phyloP scores from a whole-genome alignment of 805 yeast genomes.

The Pichia nakasei region DNA sequence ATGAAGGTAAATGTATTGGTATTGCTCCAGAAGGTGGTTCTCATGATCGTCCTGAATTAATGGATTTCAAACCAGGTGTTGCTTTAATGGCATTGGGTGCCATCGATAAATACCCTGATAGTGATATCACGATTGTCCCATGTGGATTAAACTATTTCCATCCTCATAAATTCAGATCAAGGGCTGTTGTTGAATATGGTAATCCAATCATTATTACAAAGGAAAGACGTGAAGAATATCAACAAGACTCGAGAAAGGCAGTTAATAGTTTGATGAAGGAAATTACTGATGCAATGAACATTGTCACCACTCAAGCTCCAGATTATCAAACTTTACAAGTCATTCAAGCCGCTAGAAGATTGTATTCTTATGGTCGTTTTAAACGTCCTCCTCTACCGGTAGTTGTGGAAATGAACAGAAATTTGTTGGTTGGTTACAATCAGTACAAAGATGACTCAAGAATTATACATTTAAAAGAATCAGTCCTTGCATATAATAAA shows the following conservation, averaged over 20 bases:
- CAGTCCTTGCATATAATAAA: conserved; percentile 62
- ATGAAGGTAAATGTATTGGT: conserved; percentile 69
- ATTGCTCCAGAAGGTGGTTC: conserved; percentile 99
- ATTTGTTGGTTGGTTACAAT: conserved; percentile 75
- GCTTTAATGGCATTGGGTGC: conserved; percentile 98
- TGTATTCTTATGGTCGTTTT: conserved; percentile 48
- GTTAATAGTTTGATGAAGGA: conserved; percentile 59
- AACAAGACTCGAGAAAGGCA: conserved; percentile 56
- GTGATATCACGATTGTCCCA: conserved; percentile 78
- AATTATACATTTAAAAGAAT: conserved; percentile 49
- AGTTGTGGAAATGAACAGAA: conserved; percentile 83
- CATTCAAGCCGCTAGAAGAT: conserved; percentile 84
- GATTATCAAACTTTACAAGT: conserved; percentile 87
- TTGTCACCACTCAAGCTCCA: conserved; percentile 80
- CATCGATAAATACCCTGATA: conserved; percentile 54
- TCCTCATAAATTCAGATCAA: conserved; percentile 87
- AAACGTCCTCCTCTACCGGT: conserved; percentile 63
- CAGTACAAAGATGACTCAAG: conserved; percentile 65
- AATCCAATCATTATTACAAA: conserved; percentile 61
- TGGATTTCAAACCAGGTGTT: conserved; percentile 94
- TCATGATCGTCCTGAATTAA: conserved; percentile 86
- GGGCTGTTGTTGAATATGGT: conserved; percentile 95
- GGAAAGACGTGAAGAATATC: conserved; percentile 55
- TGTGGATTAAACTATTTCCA: conserved; percentile 97
- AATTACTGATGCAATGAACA: conserved; percentile 58